Base-by-base conservation (phyloP, 2,329 filamentous ascomycete genomes). In the Exophiala oligosperma region DNA sequence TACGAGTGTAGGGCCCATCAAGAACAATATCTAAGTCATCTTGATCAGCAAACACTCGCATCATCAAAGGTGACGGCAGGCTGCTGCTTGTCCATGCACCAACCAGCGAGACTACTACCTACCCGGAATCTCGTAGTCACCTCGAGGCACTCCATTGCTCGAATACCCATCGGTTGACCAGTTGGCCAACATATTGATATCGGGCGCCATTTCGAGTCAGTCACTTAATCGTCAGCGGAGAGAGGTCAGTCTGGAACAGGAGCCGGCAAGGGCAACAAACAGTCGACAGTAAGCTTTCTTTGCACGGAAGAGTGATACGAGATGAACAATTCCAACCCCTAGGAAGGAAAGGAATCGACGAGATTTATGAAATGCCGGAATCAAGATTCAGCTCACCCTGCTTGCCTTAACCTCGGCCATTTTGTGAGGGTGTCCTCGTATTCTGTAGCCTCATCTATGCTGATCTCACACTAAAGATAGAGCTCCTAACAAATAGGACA, bases 101-200 rank as follows among this genome's bases (percentile, higher is more conserved):
- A 6, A 35, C 11, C 6, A 35, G 32, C 32, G 14, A n/a, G 9
- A 14, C 5, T 43, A 17, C 40, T 23, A 54, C 60, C 57, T 24
- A 63, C 60, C 60, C 12, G 64, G 64, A 28, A 67, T 67, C 1
- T 84, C 81, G 1, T 86, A 82, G 14, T 78, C 74, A 21, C 53
- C 52, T 12, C 83, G 84, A 2, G 73, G 69, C 0, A 78, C 67
- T 0, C 76, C 73, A 61, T 81, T 81, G 0, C 68, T 64, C 3
- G 70, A 69, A 60, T 72, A 74, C 7, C 69, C 69, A 6, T 72
- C 71, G n/a, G 64, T 67, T n/a, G 64, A 37, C 54, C 55, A 64
- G 14, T 63, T 57, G 35, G 62, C 57, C 52, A 65, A 55, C 11
- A 57, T 29, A 47, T 65, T 63, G 54, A 67, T 65, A 53, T 67